A percentile compares a stretch with the other conserved stretches of the same genome.
These are phyloP conservation scores for Trypanosoma mega DNA, from an alignment of 208 protist genomes.

Conservation along the genomic window DNA sequence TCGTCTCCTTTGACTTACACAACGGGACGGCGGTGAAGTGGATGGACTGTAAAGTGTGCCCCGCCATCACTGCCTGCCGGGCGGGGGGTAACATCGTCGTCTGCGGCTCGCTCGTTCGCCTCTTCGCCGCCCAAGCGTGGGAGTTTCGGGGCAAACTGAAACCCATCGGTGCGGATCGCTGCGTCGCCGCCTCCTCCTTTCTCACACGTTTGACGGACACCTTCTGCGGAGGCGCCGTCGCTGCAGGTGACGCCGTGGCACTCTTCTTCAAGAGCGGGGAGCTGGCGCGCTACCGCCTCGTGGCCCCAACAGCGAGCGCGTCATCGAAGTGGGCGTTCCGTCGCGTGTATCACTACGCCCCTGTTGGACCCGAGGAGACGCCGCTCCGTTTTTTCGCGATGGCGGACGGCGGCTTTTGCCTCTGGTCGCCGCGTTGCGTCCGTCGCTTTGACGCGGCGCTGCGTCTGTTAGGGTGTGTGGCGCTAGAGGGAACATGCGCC, in stretches of 20 bases:
- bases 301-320: not conserved
- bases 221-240: constrained; percentile 24
- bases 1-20: constrained; percentile 61
- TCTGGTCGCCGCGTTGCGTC: constrained; percentile 32
- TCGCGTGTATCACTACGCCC: constrained; percentile 26
- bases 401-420: constrained; percentile 13
- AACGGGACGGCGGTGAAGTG: constrained; percentile 69
- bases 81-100: constrained; percentile 46
- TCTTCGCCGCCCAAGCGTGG: constrained; percentile 63
- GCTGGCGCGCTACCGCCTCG: constrained; percentile 25
- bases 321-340: constrained; percentile 18
- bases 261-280: constrained; percentile 40
- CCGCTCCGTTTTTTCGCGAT: constrained; percentile 25
- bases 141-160: constrained; percentile 77
- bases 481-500: constrained; percentile 32
- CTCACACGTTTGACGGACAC: constrained; percentile 17
- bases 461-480: constrained; percentile 12
- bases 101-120: constrained; percentile 51
- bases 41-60: constrained; percentile 87
- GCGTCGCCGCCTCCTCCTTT: constrained; percentile 15
- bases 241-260: constrained; percentile 3
- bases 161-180: constrained; percentile 7
- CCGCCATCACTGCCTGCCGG: constrained; percentile 33
- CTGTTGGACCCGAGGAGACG: constrained; percentile 20
- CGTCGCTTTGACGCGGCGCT: constrained; percentile 21